phyloP scores from a whole-genome alignment of 305 asterid species.

The Fraxinus angustifolia region DNA sequence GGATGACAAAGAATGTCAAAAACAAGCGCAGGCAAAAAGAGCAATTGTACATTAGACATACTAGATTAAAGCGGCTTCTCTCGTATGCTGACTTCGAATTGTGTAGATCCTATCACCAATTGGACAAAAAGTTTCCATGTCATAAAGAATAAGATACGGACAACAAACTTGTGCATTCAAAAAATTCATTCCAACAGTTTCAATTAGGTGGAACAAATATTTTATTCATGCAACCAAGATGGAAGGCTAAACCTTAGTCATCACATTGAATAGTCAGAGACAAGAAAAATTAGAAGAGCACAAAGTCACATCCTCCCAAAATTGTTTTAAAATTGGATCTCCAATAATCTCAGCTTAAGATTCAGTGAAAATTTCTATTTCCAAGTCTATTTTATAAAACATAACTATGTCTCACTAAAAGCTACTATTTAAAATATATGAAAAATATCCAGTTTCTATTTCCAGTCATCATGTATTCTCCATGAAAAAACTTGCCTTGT shows the following conservation, averaged over 20 bases:
- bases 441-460: background rate
- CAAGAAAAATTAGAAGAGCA: background rate
- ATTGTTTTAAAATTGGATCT: background rate
- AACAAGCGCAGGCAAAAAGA: constrained; percentile 18
- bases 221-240: constrained; percentile 21
- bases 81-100: constrained; percentile 94
- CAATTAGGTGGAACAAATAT: constrained; percentile 1
- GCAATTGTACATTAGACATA: constrained; percentile 35
- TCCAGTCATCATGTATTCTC: background rate
- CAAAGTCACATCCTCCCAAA: constrained; percentile 5
- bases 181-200: constrained; percentile 13
- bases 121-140: constrained; percentile 28
- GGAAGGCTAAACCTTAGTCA: constrained; percentile 5
- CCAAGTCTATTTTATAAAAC: background rate
- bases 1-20: constrained; percentile 17
- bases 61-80: constrained; percentile 93
- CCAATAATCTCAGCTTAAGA: background rate
- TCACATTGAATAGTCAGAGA: constrained; percentile 1
- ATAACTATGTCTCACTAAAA: background rate
- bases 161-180: background rate
- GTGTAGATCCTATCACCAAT: constrained; percentile 75
- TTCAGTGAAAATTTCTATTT: background rate
- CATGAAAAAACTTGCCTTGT: background rate
- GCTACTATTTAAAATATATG: background rate
- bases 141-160: constrained; percentile 9